Evolutionary conservation across 1,284 basidiomycete species (phyloP).

Genomic region (Spongiforma sp.): DNA sequence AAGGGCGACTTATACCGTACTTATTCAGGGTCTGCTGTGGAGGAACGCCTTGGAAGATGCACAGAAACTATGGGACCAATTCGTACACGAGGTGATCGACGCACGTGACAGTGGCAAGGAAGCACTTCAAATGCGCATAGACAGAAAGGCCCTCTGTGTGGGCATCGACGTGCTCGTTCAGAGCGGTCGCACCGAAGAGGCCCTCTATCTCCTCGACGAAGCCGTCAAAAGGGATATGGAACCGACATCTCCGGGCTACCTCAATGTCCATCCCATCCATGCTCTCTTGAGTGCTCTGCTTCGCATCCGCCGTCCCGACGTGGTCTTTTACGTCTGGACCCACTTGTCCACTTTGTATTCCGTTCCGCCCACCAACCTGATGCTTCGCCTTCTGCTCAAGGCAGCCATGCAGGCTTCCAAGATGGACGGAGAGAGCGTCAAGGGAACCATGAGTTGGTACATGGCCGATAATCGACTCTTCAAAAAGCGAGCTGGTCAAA

Average conservation of each 20-base stretch:
- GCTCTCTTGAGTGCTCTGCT: constrained; percentile 51
- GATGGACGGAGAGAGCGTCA: constrained; percentile 51
- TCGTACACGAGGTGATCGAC: constrained; percentile 30
- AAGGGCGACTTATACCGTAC: constrained; percentile 50
- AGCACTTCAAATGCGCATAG: constrained; percentile 45
- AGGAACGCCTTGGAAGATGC: constrained; percentile 41
- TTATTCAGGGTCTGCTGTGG: constrained; percentile 58
- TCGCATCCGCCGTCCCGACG: constrained; percentile 57
- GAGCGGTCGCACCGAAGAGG: constrained; percentile 48
- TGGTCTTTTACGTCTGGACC: constrained; percentile 68
- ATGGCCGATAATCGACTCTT: constrained; percentile 28
- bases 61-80: constrained; percentile 49
- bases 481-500: constrained; percentile 9
- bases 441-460: constrained; percentile 46
- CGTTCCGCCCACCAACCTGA: constrained; percentile 55
- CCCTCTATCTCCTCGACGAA: constrained; percentile 54
- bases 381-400: constrained; percentile 65
- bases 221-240: constrained; percentile 35
- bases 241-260: constrained; percentile 7
- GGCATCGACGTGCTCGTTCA: constrained; percentile 57
- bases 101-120: constrained; percentile 26
- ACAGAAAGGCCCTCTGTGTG: constrained; percentile 52
- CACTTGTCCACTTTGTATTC: constrained; percentile 58
- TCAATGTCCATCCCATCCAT: constrained; percentile 50
- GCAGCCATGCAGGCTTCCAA: constrained; percentile 57